A percentile compares a stretch with the other conserved stretches of the same genome.
These are phyloP conservation scores for Trichopus zeylanicus DNA, from an alignment of 116 monocot species.

Conservation along the genomic window DNA sequence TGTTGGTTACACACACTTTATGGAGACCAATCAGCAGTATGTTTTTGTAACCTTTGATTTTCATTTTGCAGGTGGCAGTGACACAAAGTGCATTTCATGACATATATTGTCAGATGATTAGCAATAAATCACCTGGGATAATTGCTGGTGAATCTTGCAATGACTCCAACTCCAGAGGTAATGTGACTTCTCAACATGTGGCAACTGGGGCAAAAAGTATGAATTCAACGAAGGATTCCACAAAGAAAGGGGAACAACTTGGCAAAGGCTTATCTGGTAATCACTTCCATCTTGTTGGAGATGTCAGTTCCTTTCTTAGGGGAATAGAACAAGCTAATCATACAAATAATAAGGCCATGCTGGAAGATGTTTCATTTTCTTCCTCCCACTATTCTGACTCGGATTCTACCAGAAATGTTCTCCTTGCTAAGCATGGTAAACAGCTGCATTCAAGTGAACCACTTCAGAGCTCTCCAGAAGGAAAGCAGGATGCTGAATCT, in stretches of 20 bases:
- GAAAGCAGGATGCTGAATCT: slow-evolving; percentile 24
- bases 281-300: slow-evolving; percentile 54
- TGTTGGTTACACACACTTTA: background rate
- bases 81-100: slow-evolving; percentile 69
- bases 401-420: slow-evolving; percentile 4
- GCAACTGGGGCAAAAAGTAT: slow-evolving; percentile 12
- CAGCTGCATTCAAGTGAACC: slow-evolving; percentile 18
- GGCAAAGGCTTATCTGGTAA: slow-evolving; percentile 13
- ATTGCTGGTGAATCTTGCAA: slow-evolving; percentile 8
- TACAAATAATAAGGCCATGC: slow-evolving; percentile 16
- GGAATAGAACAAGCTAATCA: slow-evolving; percentile 47
- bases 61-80: slow-evolving; percentile 57
- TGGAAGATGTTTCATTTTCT: slow-evolving; percentile 8
- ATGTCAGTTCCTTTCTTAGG: slow-evolving; percentile 62
- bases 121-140: slow-evolving; percentile 28
- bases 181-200: slow-evolving; percentile 11
- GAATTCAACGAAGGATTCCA: slow-evolving; percentile 5
- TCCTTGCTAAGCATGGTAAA: slow-evolving; percentile 11
- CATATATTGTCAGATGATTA: slow-evolving; percentile 66
- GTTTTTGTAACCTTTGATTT: slow-evolving; percentile 1
- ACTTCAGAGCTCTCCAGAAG: slow-evolving; percentile 14
- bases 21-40: background rate
- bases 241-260: slow-evolving; percentile 6
- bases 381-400: slow-evolving; percentile 4
- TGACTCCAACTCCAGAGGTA: slow-evolving; percentile 6